phyloP scores from a whole-genome alignment of 768 basidiomycete species.

The Tricholoma sp. region DNA sequence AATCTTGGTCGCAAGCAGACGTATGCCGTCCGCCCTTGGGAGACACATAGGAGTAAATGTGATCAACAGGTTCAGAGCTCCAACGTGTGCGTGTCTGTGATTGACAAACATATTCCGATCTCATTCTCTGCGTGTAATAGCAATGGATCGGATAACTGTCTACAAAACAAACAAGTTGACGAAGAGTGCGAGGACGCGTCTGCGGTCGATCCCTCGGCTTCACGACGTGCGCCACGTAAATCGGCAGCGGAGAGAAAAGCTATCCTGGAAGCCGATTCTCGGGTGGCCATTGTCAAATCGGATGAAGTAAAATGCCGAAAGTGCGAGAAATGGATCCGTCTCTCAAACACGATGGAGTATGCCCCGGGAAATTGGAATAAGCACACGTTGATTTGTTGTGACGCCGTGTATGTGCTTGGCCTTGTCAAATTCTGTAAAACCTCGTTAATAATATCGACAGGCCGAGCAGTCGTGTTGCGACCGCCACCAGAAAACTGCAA shows the following conservation, averaged over 20 bases:
- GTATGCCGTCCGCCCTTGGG: conserved; percentile 59
- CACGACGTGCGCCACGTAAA: conserved; percentile 5
- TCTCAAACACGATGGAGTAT: conserved; percentile 41
- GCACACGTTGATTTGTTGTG: conserved; percentile 47
- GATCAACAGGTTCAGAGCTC: conserved; percentile 34
- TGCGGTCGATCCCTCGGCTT: background rate
- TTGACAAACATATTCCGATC: conserved; percentile 14
- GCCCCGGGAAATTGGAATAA: conserved; percentile 45
- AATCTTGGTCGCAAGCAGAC: conserved; percentile 49
- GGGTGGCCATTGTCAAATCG: conserved; percentile 43
- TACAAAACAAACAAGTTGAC: conserved; percentile 13
- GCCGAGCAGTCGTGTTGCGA: conserved; percentile 55
- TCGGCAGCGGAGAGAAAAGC: conserved; percentile 44
- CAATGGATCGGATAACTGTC: background rate
- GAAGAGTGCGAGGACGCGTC: conserved; percentile 10
- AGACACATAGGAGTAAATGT: conserved; percentile 51
- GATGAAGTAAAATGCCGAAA: conserved; percentile 51
- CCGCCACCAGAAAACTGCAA: conserved; percentile 55
- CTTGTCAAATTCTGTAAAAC: background rate
- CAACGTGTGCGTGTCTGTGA: conserved; percentile 21
- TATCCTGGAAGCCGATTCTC: conserved; percentile 48
- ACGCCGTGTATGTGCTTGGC: conserved; percentile 27
- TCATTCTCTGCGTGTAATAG: background rate
- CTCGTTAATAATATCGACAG: conserved; percentile 25
- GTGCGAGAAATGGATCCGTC: conserved; percentile 60